phyloP scores from a whole-genome alignment of 169 alveolate genomes.

The Cryptosporidium muris region DNA sequence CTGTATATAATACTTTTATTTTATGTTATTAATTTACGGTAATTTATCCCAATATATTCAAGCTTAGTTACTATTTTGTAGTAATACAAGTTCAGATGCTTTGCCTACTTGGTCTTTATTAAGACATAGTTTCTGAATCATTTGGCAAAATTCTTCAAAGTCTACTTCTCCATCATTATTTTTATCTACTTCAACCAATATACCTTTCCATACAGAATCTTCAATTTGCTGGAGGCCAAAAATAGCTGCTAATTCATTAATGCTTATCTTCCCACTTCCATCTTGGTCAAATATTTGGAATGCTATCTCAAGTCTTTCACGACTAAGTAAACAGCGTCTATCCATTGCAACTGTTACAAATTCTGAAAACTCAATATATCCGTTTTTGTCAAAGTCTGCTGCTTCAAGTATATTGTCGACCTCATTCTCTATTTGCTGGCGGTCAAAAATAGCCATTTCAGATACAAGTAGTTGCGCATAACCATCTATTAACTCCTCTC shows the following conservation, averaged over 20 bases:
- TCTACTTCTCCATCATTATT: conserved; percentile 82
- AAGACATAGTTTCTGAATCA: conserved; percentile 78
- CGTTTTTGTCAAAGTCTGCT: conserved; percentile 93
- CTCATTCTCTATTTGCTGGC: conserved; percentile 84
- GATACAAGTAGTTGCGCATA: conserved; percentile 78
- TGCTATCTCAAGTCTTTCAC: conserved; percentile 81
- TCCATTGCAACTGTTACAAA: conserved; percentile 87
- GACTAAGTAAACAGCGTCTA: conserved; percentile 80
- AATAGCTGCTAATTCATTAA: conserved; percentile 77
- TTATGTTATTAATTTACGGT: too few relatives aligned
- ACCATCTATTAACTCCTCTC: conserved; percentile 84
- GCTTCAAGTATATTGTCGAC: conserved; percentile 90
- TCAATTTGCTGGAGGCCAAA: conserved; percentile 78
- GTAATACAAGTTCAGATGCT: too few relatives aligned
- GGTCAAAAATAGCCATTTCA: conserved; percentile 32
- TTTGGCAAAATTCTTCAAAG: conserved; percentile 79
- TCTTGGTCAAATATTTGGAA: conserved; percentile 82
- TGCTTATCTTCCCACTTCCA: conserved; percentile 81
- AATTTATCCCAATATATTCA: too few relatives aligned
- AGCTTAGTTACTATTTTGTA: too few relatives aligned
- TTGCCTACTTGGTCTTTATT: neutral
- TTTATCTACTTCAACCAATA: conserved; percentile 77
- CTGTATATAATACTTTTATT: too few relatives aligned
- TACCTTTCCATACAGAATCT: conserved; percentile 77
- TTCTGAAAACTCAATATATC: conserved; percentile 92